Base-by-base conservation (phyloP, 192 early-diverging fungal genomes). In the Backusella psychrophila region DNA sequence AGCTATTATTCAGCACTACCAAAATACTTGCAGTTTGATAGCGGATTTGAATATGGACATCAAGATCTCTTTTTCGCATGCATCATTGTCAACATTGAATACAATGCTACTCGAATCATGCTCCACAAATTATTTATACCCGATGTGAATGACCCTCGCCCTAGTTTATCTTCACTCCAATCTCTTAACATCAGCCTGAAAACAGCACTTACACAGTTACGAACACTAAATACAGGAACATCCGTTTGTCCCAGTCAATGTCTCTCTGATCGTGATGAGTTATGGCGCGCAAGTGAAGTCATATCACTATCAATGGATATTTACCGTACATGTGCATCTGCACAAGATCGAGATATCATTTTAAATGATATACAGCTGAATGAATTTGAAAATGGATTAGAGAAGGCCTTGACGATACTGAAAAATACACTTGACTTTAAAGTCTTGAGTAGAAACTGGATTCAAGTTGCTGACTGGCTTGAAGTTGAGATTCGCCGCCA, bases 51-150 rank as follows among this genome's bases (percentile, higher is more conserved):
- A 49, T 76, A 73, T 71, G 73, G 69, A n/a, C 73, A 72, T 53
- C 42, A 72, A 49, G 78, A 79, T n/a, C 39, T 73, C 31, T 74
- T 77, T 26, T 39, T 75, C 34, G 75, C 78, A 17, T 71, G 78
- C n/a, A 69, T 78, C 21, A 65, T 70, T 29, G 76, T 83, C 3
- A 75, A 80, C 8, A 41, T 77, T 15, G 82, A 83, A 77, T 80
- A 75, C 33, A 77, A 77, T 72, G 82, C 82, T 26, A 83, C 78
- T n/a, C 71, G 78, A 42, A 77, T 83, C 36, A 79, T 83, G 15
- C 78, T 83, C 19, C 82, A 83, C 66, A 79, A 77, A 63, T 44
- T 80, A 29, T 83, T 83, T 59, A 68, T 80, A 21, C 82, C 82
- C 2, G 78, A 80, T 23, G 66, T 67, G 17, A 71, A 44, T 23